Percentiles rank a stretch among this genome's conserved stretches.
Evolutionary conservation across 2,329 filamentous ascomycete genomes (phyloP).

Genomic region (Saccharata proteae): DNA sequence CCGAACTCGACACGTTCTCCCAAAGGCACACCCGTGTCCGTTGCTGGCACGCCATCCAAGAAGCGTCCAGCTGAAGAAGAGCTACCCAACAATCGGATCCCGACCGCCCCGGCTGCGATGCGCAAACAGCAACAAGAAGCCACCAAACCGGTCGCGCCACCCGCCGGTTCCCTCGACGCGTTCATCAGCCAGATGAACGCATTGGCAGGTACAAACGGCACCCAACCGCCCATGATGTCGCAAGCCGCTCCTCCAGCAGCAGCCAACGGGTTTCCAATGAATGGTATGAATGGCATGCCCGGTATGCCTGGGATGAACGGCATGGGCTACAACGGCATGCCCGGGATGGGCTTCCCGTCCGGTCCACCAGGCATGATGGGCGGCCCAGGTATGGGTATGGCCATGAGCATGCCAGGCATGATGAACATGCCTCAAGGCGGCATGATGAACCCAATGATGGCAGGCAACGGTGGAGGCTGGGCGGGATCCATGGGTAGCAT

Average conservation of each 20-base stretch:
- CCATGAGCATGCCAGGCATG: conserved; percentile 31
- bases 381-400: no score
- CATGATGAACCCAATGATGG: conserved; percentile 28
- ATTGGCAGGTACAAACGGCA: conserved; percentile 22
- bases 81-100: conserved; percentile 31
- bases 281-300: background rate
- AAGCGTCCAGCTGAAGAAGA: conserved; percentile 75
- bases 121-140: conserved; percentile 24
- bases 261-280: conserved; percentile 3
- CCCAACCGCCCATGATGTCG: conserved; percentile 8
- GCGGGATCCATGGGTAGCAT: conserved; percentile 25
- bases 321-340: conserved; percentile 21
- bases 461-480: conserved; percentile 12
- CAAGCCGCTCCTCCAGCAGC: no score
- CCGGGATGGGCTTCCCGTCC: conserved; percentile 32
- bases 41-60: conserved; percentile 36
- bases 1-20: background rate
- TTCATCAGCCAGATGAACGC: conserved; percentile 36
- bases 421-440: conserved; percentile 32
- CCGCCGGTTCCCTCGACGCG: conserved; percentile 23
- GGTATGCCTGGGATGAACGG: conserved; percentile 2
- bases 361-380: conserved; percentile 33
- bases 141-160: conserved; percentile 13
- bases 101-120: conserved; percentile 34
- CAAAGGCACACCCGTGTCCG: conserved; percentile 2